A percentile compares a stretch with the other conserved stretches of the same genome.
Conservation (phyloP, 306 rosid species). For the Quercus ilex region DNA sequence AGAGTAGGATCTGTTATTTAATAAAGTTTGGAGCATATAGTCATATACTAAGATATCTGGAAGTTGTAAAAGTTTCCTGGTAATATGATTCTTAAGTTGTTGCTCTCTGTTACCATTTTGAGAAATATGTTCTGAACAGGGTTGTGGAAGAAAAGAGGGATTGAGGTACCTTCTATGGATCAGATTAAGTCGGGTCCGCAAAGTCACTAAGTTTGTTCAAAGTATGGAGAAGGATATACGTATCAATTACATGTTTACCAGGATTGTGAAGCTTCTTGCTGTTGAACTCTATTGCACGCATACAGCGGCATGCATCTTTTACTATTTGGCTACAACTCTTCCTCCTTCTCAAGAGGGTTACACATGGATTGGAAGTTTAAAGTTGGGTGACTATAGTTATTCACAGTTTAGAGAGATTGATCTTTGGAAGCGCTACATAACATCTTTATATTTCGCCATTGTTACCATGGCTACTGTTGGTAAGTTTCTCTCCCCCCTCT, state of each 20-base stretch:
- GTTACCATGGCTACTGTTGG: constrained; percentile 99
- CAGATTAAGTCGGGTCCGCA: constrained; percentile 73
- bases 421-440: constrained; percentile 80
- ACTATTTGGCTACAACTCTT: constrained; percentile 91
- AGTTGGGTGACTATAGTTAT: constrained; percentile 77
- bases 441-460: constrained; percentile 85
- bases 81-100: constrained; percentile 7
- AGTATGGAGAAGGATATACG: constrained; percentile 90
- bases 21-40: constrained; percentile 7
- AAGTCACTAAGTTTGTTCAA: constrained; percentile 47
- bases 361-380: constrained; percentile 96
- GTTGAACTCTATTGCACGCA: constrained; percentile 98
- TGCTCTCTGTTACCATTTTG: constrained; percentile 13
- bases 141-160: constrained; percentile 67
- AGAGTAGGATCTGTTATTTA: background rate
- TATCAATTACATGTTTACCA: constrained; percentile 65
- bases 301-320: constrained; percentile 96
- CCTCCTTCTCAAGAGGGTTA: constrained; percentile 80
- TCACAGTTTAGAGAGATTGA: constrained; percentile 84
- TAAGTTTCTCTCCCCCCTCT: constrained; percentile 22
- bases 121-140: constrained; percentile 43
- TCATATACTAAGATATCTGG: constrained; percentile 1
- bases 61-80: constrained; percentile 11
- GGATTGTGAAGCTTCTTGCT: constrained; percentile 74
- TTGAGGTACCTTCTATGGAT: constrained; percentile 89